Base-by-base conservation (phyloP, 352 stramenopile species). In the Pythium aphanidermatum region DNA sequence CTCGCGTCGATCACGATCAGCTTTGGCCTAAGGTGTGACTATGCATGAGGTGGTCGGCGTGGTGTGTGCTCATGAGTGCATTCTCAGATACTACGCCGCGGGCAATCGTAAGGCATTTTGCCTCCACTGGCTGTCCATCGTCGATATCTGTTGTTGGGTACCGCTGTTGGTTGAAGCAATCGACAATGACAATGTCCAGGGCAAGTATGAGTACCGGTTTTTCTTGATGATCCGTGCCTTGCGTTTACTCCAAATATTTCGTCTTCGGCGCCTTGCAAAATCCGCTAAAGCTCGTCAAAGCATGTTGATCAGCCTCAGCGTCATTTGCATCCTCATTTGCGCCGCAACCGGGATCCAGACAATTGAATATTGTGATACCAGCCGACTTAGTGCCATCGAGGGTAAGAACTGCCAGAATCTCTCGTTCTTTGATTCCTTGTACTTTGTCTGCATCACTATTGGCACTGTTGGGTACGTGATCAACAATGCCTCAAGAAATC, bases 391-490 rank as follows among this genome's bases (percentile, higher is more conserved):
- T 2, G 46, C 67, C 28, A 12, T 67, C 19, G 41, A 40, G 1
- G 61, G 59, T 3, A 36, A 63, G 13, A 74, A 64, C 46, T 89
- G 77, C 47, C 77, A 86, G 39, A 57, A 81, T 10, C 49, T 89
- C 41, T 80, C 74, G 19, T 91, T 90, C 43, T 71, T 88, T 35
- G 73, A 90, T 23, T 56, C 74, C 31, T 72, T 85, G 28, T 93
- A 93, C 52, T 88, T 93, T 49, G 69, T 93, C 17, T 85, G 81
- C 41, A 90, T 88, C 46, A 92, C 81, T 0, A 89, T 92, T 47
- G 70, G 64, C 46, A 92, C 82, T 14, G 76, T 93, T 32, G 81
- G 78, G 68, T 92, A 70, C 31, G 63, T 48, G 21, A 29, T 3
- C n/a, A 42, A 40, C 24, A 16, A 27, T 3, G 13, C 16, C 11